Evolutionary conservation across 192 early-diverging fungal species (phyloP).

Genomic region (Pilobolus umbonatus): DNA sequence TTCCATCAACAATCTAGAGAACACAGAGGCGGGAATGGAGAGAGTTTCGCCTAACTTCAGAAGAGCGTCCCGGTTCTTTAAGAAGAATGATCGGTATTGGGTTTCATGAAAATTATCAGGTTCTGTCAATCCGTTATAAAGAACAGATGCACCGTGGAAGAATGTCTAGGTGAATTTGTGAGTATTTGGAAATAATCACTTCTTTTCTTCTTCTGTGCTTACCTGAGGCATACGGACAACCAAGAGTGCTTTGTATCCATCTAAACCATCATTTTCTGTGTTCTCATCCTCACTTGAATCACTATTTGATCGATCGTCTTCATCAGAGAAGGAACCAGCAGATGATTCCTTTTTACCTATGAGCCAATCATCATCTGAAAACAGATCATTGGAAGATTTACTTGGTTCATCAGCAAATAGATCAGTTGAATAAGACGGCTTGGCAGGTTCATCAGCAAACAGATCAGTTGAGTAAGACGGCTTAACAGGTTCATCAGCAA

Average conservation of each 20-base stretch:
- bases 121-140: background rate
- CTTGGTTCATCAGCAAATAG: constrained; percentile 16
- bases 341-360: background rate
- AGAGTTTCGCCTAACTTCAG: constrained; percentile 41
- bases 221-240: constrained; percentile 60
- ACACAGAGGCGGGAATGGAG: constrained; percentile 46
- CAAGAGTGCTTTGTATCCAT: constrained; percentile 56
- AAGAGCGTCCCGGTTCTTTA: constrained; percentile 12
- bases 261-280: constrained; percentile 1
- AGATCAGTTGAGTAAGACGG: constrained; percentile 19
- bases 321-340: constrained; percentile 8
- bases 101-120: background rate
- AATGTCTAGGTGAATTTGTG: constrained; percentile 8
- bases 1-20: constrained; percentile 44
- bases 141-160: constrained; percentile 15
- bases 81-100: constrained; percentile 1
- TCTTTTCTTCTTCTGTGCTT: constrained; percentile 8
- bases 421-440: constrained; percentile 1
- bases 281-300: background rate
- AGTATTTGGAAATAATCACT: background rate
- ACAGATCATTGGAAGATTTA: constrained; percentile 6
- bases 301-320: background rate
- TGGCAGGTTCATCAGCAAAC: constrained; percentile 23
- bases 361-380: constrained; percentile 14
- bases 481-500: constrained; percentile 18